phyloP scores from a whole-genome alignment of 2,329 filamentous ascomycete genomes.

The Colletotrichum shisoi region DNA sequence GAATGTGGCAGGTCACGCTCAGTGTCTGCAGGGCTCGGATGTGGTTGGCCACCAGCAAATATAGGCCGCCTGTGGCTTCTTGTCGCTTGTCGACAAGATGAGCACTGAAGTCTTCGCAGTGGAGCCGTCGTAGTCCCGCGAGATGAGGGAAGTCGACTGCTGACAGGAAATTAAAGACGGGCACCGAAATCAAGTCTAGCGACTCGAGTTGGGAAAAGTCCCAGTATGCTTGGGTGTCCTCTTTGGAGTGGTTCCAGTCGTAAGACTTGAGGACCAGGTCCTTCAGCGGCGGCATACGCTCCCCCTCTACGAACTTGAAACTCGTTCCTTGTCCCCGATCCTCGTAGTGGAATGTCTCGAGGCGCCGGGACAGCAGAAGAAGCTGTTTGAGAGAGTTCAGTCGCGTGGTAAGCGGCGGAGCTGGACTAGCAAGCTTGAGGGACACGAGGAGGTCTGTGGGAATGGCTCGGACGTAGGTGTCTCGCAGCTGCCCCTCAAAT shows the following conservation, averaged over 20 bases:
- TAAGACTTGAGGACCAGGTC: conserved; percentile 57
- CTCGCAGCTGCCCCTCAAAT: conserved; percentile 47
- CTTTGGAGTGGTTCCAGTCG: conserved; percentile 56
- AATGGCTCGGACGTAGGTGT: conserved; percentile 51
- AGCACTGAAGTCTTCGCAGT: conserved; percentile 56
- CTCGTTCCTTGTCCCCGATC: conserved; percentile 57
- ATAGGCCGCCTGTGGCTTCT: conserved; percentile 53
- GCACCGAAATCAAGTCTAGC: conserved; percentile 55
- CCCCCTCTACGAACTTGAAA: conserved; percentile 52
- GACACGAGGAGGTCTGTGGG: conserved; percentile 52
- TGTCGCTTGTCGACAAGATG: conserved; percentile 50
- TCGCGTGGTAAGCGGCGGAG: conserved; percentile 52
- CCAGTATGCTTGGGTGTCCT: conserved; percentile 55
- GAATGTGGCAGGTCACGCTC: conserved; percentile 53
- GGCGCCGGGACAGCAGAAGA: conserved; percentile 48
- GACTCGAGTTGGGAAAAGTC: conserved; percentile 55
- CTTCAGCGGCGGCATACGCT: conserved; percentile 55
- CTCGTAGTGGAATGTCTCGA: conserved; percentile 54
- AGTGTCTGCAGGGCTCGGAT: conserved; percentile 51
- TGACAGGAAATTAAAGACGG: conserved; percentile 54
- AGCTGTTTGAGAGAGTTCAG: conserved; percentile 55
- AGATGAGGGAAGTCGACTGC: conserved; percentile 53
- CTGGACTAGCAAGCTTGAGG: conserved; percentile 52
- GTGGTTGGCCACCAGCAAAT: conserved; percentile 50
- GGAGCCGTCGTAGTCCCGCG: conserved; percentile 49